Base-by-base conservation (phyloP, 2,329 filamentous ascomycete genomes). In the Beauveria bassiana region DNA sequence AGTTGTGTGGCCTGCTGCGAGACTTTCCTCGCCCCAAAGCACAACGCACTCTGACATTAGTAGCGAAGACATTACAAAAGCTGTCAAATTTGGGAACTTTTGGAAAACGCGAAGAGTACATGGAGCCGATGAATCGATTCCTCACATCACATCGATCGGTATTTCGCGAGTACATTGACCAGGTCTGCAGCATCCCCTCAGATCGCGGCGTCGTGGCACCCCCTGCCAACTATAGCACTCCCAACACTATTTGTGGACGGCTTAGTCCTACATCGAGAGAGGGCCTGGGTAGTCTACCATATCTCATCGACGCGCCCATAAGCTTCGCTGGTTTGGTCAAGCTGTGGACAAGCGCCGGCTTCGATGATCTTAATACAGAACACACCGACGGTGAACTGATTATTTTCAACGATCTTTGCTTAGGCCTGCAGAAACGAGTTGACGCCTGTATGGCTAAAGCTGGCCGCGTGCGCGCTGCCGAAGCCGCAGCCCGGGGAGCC, bases 101-200 rank as follows among this genome's bases (percentile, higher is more conserved):
- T 70, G 93, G 93, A 46, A 93, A 90, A 70, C 96, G 96, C 71
- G 93, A 98, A 73, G 86, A 89, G n/a, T 98, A 92, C 91, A 97
- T 98, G 93, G 93, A 96, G 75, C 92, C 92, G 0, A 98, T 98
- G 93, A 98, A 97, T 70, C 84, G 84, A 49, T 97, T 97, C 68
- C 78, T 98, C 43, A 82, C 81, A 9, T 80, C 85, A 1, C 88
- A 96, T 69, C 85, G 92, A 22, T 82, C 88, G 67, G 84, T 89
- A 45, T 91, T 97, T 74, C 96, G 93, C 72, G 83, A 87, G 52
- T 97, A 93, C 68, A 88, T 97, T 63, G 93, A 98, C 70, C 81
- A 86, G 34, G 85, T 97, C 52, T 97, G 93, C 76, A 85, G 88
- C 9, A 90, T 97, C 59, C 87, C 91, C 1, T 84, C 87, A 3